Percentiles rank a stretch among this genome's conserved stretches.
These are phyloP conservation scores for Trypanosoma cruzi DNA, from an alignment of 208 protist species.

Conservation along the genomic window DNA sequence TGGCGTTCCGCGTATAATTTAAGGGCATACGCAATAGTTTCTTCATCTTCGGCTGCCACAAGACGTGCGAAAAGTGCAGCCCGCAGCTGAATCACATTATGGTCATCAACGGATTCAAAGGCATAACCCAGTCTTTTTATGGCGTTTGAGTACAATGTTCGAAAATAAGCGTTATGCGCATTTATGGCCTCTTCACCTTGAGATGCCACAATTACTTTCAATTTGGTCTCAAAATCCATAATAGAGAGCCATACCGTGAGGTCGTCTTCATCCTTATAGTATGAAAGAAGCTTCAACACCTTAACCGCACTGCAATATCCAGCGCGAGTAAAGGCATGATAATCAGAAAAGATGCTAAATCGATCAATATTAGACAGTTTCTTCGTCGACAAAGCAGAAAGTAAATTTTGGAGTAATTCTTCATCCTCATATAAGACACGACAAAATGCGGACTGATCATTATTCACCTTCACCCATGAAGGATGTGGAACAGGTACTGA, in stretches of 20 bases:
- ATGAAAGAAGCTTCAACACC: slow-evolving; percentile 40
- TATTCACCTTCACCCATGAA: slow-evolving; percentile 75
- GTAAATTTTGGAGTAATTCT: slow-evolving; percentile 44
- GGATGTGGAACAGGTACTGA: slow-evolving; percentile 19
- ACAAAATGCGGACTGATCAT: slow-evolving; percentile 72
- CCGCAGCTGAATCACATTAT: slow-evolving; percentile 47
- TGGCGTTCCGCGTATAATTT: slow-evolving; percentile 44
- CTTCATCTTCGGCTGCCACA: slow-evolving; percentile 33
- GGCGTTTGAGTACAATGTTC: slow-evolving; percentile 46
- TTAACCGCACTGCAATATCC: slow-evolving; percentile 48
- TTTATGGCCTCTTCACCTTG: slow-evolving; percentile 35
- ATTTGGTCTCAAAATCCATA: slow-evolving; percentile 43
- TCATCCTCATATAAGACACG: slow-evolving; percentile 64
- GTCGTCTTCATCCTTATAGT: slow-evolving; percentile 34
- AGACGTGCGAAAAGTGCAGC: slow-evolving; percentile 51
- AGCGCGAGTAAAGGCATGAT: slow-evolving; percentile 65
- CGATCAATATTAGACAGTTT: slow-evolving; percentile 60
- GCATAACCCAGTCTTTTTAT: slow-evolving; percentile 40
- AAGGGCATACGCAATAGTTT: slow-evolving; percentile 34
- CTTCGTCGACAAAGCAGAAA: slow-evolving; percentile 42
- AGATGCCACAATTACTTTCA: slow-evolving; percentile 44
- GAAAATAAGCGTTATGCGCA: slow-evolving; percentile 53
- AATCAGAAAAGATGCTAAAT: slow-evolving; percentile 62
- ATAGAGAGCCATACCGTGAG: slow-evolving; percentile 48
- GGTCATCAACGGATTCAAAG: slow-evolving; percentile 27